Percentiles rank a stretch among this genome's conserved stretches.
Evolutionary conservation across 2,329 filamentous ascomycete genomes (phyloP).

Genomic region (Ophiostoma sp.): DNA sequence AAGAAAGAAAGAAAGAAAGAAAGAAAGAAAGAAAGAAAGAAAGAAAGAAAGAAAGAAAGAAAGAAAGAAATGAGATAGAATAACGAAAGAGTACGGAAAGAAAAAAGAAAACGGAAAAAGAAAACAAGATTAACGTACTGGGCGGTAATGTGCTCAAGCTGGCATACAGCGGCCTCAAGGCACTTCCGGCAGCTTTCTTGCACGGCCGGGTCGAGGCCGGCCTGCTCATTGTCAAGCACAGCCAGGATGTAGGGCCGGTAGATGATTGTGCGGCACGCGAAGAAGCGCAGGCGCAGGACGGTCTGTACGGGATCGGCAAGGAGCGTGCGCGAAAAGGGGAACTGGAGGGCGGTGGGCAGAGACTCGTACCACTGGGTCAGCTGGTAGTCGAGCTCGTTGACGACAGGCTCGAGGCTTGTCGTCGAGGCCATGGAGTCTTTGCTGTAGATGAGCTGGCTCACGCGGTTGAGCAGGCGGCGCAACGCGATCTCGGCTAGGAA

Average conservation of each 20-base stretch:
- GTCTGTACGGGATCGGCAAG: conserved; percentile 68
- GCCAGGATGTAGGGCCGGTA: conserved; percentile 78
- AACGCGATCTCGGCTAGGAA: conserved; percentile 79
- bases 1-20: not conserved
- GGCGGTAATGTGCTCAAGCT: conserved; percentile 71
- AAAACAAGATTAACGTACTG: conserved; percentile 38
- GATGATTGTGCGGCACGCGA: conserved; percentile 80
- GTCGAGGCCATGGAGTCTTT: conserved; percentile 67
- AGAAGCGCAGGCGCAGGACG: conserved; percentile 72
- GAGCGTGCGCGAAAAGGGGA: conserved; percentile 63
- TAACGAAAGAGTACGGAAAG: not conserved
- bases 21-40: not conserved
- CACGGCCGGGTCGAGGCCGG: conserved; percentile 64
- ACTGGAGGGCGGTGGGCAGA: conserved; percentile 67
- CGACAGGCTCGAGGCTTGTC: conserved; percentile 68
- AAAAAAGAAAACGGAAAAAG: not conserved
- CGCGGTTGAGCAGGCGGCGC: conserved; percentile 68
- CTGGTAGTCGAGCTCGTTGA: conserved; percentile 75
- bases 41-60: not conserved
- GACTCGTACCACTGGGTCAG: conserved; percentile 80
- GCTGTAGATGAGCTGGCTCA: conserved; percentile 74
- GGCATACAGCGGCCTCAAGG: conserved; percentile 70
- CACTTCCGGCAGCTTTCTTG: conserved; percentile 76
- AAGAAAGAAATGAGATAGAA: not conserved
- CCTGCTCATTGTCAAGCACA: conserved; percentile 70